Evolutionary conservation across 371 early-diverging fungal species (phyloP).

Genomic region (Dinochytrium kinnereticum): DNA sequence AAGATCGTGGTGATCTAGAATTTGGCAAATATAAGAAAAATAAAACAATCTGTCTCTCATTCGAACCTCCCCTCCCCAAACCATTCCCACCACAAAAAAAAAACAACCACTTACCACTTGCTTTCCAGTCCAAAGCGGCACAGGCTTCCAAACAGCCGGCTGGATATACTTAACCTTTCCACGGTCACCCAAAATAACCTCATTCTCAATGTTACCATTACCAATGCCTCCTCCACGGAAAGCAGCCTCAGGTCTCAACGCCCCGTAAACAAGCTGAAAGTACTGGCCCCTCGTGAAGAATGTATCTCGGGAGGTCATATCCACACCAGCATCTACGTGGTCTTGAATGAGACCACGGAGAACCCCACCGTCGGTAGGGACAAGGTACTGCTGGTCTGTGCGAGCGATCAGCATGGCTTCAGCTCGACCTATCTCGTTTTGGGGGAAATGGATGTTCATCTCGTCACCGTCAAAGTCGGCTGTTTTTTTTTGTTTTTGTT

Average conservation of each 20-base stretch:
- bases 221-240: constrained; percentile 40
- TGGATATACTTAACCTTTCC: constrained; percentile 80
- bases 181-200: constrained; percentile 59
- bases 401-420: constrained; percentile 96
- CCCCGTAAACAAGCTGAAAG: constrained; percentile 89
- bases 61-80: too few relatives aligned
- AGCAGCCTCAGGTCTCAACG: constrained; percentile 46
- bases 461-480: constrained; percentile 99
- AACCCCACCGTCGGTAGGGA: constrained; percentile 98
- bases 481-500: too few relatives aligned
- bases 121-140: constrained; percentile 96
- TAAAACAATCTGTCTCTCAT: too few relatives aligned
- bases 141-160: constrained; percentile 90
- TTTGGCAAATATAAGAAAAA: background rate
- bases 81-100: background rate
- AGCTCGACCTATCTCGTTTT: constrained; percentile 94
- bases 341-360: constrained; percentile 99
- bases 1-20: constrained; percentile 78
- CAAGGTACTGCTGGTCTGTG: constrained; percentile 97
- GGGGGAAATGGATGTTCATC: constrained; percentile 99
- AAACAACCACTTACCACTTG: constrained; percentile 70
- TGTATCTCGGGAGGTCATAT: constrained; percentile 89
- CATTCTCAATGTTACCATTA: constrained; percentile 57
- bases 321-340: constrained; percentile 97
- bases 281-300: constrained; percentile 93